Evolutionary conservation across 225 moss, liverwort and hornwort genomes (phyloP), one percentile per base, ranked within the genome.

Genomic region (Polytrichum commune): DNA sequence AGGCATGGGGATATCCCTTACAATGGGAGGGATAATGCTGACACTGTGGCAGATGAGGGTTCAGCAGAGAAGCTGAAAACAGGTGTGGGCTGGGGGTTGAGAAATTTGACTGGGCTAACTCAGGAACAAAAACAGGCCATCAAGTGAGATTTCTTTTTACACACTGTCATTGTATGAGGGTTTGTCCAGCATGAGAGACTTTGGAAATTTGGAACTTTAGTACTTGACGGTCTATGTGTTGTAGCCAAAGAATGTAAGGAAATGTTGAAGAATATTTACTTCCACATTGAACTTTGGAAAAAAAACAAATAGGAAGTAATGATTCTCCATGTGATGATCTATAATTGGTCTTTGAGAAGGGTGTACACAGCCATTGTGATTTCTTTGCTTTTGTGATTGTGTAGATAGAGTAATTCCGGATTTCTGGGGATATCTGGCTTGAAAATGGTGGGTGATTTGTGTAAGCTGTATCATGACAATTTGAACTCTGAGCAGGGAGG

Each of bases 91-190:
- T 82, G 79, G 90, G 89, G 77, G 58, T 74, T 74, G 73, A 79
- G 86, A 5, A 84, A 79, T 74, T 67, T 86, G 18, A 74, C 77
- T 20, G 93, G 92, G 64, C 79, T 91, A 38, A 92, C 82, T 71
- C 72, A 82, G 68, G 90, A 91, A 80, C 97, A 98, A 69, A 98
- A 98, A 69, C 82, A 90, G 78, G 78, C 89, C 24, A 84, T 92
- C 54, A 86, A 86, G 89, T 87, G 55, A 38, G 63, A 64, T 38
- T 38, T 13, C 58, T 38, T 38, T 38, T 10, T 10, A 38, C 38
- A 10, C 13, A 10, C 13, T 38, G 10, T 38, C 38, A 38, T 13
- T 38, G 13, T 38, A 10, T 38, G 38, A 38, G 38, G 38, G 38
- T 13, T 10, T 38, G 38, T 38, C 38, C 38, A 38, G 13, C 38